A percentile compares a stretch with the other conserved stretches of the same genome.
These are phyloP conservation scores for Adenanthera pavonina DNA, from an alignment of 306 rosid species.

Conservation along the genomic window DNA sequence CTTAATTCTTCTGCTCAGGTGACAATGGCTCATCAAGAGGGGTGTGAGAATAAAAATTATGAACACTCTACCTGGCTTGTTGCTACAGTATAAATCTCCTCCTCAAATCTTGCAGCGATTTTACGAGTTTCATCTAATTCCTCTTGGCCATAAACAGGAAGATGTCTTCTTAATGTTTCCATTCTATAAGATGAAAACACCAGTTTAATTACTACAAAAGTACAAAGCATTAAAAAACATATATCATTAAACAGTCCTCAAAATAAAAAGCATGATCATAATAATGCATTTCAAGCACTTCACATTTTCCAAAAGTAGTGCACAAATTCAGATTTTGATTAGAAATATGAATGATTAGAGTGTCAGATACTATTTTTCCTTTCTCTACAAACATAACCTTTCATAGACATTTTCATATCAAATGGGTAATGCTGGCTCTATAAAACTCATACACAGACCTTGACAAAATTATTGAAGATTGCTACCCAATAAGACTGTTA, in stretches of 20 bases:
- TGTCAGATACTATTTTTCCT: not conserved
- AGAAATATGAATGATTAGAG: not conserved
- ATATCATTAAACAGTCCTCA: too few relatives aligned
- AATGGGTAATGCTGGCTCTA: not conserved
- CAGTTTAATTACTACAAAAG: not conserved
- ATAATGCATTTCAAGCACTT: not conserved
- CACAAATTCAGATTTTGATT: not conserved
- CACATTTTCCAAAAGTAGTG: not conserved
- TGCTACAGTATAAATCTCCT: slow-evolving; percentile 51
- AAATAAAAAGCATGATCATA: not conserved
- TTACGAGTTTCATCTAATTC: slow-evolving; percentile 57
- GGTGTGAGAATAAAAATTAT: not conserved
- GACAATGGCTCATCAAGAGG: not conserved
- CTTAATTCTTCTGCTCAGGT: not conserved
- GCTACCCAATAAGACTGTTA: not conserved
- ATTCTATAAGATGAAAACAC: slow-evolving; percentile 40
- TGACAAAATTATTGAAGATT: not conserved
- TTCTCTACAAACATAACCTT: not conserved
- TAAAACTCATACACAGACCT: too few relatives aligned
- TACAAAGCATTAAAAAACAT: not conserved
- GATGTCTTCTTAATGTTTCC: slow-evolving; percentile 55
- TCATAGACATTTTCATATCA: not conserved
- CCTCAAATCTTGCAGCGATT: slow-evolving; percentile 64
- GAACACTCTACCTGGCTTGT: slow-evolving; percentile 49
- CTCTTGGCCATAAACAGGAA: slow-evolving; percentile 54